Evolutionary conservation across 371 early-diverging fungal genomes (phyloP), one percentile per base, ranked within the genome.

Genomic region (Mucor piriformis): DNA sequence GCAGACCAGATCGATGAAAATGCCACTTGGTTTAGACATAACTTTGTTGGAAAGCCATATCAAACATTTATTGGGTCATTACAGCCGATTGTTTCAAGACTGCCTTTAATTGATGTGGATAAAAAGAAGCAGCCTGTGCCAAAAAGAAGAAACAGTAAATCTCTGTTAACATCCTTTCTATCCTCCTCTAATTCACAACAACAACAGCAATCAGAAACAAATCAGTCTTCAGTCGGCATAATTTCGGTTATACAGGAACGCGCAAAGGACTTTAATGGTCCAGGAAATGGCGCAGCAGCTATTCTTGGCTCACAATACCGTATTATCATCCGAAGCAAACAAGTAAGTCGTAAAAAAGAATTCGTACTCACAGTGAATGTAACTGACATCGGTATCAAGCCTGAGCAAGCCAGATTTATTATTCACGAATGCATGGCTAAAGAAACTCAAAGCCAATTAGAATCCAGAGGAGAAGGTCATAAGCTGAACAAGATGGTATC

Each of bases 41-140:
- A 71, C 48, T 79, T 79, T 66, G 71, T 79, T 12, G 80, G 77
- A 29, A 74, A 76, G 40, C 71, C 77, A 0, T 79, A 79, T 49
- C 52, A 67, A 11, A 76, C 74, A 1, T 49, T 75, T 16, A 70
- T 78, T 38, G 75, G 73, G 11, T 40, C 43, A 4, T 27, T 61
- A 13, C 40, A 59, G 5, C 21, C 23, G 1, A 13, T 10, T 13
- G 10, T 29, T 38, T 34, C 16, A 24, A 38, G 42, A 29, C 24
- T 38, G 33, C 42, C 51, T 1, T 16, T 59, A 16, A 50, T 42
- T 24, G 50, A 33, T 37, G 25, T 13, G 6, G 50, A 34, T 16
- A 54, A 48, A 32, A 29, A 40, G 15, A 48, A 35, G 46, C n/a
- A 37, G 29, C 47, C 32, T n/a, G 20, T 37, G 33, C 29, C 49